Evolutionary conservation across 768 basidiomycete species (phyloP), one percentile per base, ranked within the genome.

Genomic region (Suillus alpinus): DNA sequence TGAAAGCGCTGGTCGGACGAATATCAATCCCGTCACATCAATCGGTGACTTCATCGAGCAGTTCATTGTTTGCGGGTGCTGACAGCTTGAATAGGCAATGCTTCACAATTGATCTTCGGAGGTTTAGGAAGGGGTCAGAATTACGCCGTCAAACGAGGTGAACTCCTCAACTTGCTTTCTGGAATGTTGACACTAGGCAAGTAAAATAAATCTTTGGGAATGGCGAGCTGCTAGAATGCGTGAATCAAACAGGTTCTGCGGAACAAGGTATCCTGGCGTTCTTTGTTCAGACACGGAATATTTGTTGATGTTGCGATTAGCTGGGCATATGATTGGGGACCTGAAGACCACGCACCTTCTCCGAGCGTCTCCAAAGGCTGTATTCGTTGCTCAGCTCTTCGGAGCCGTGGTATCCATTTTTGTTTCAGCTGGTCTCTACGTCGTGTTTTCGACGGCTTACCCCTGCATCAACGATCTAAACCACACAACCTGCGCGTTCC

Each of bases 311-410:
- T n/a, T n/a, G 23, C 8, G 46, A 46, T 34, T 31, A 58, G 76
- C 83, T n/a, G 66, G 77, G 13, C 84, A 87, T 68, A 85, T 86
- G 85, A 81, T 80, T 26, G 83, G 83, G 59, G 85, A 86, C 68
- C 68, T 86, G 64, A 86, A 86, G 74, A 87, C 85, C 12, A 84
- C 84, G 58, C 85, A 85, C 66, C 82, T 87, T 58, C 79, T 86
- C 59, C 76, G 84, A 50, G 83, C 84, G 12, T 85, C 85, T 66
- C 85, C 85, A 37, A 76, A 70, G 57, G 81, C 83, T 69, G 85
- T 86, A 73, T 85, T 86, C 68, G 73, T 84, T 63, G 85, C 85
- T 40, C 84, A 86, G 73, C 73, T 85, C 3, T 75, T 71, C 59
- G 85, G 85, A 47, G 73, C 83, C 23, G 75, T 83, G 56, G 81